Conservation (phyloP, 1,284 basidiomycete species). For the Coriolopsis trogii region DNA sequence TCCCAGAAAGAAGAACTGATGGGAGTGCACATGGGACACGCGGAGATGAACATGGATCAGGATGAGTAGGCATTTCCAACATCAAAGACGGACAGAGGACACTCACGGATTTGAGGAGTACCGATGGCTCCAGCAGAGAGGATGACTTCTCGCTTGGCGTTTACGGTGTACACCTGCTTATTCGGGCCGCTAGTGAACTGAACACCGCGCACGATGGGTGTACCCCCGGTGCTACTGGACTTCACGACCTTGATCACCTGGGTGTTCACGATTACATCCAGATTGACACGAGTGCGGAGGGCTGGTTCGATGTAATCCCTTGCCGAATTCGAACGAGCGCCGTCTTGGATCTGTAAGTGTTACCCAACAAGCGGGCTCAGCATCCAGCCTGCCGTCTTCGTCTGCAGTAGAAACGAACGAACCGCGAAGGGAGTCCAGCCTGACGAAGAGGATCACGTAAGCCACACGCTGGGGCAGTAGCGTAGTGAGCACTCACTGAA, state of each 20-base stretch:
- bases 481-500: constrained; percentile 34
- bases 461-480: neutral
- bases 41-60: no score
- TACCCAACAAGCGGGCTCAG: neutral
- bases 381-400: neutral
- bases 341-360: constrained; percentile 14
- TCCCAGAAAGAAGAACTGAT: constrained; percentile 32
- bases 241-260: constrained; percentile 42
- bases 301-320: constrained; percentile 33
- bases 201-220: constrained; percentile 35
- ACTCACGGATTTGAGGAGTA: constrained; percentile 36
- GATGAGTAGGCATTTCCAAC: no score
- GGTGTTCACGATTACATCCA: constrained; percentile 44
- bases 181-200: constrained; percentile 26
- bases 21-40: constrained; percentile 7
- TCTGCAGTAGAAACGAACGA: neutral
- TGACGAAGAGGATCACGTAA: neutral
- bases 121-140: constrained; percentile 22
- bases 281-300: constrained; percentile 38
- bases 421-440: constrained; percentile 11
- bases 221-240: constrained; percentile 18
- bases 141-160: constrained; percentile 30
- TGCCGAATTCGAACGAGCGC: constrained; percentile 35
- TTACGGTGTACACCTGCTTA: constrained; percentile 16
- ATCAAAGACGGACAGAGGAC: constrained; percentile 28